Evolutionary conservation across 768 basidiomycete species (phyloP), one percentile per base, ranked within the genome.

Genomic region (Pleurotus citrinopileatus): DNA sequence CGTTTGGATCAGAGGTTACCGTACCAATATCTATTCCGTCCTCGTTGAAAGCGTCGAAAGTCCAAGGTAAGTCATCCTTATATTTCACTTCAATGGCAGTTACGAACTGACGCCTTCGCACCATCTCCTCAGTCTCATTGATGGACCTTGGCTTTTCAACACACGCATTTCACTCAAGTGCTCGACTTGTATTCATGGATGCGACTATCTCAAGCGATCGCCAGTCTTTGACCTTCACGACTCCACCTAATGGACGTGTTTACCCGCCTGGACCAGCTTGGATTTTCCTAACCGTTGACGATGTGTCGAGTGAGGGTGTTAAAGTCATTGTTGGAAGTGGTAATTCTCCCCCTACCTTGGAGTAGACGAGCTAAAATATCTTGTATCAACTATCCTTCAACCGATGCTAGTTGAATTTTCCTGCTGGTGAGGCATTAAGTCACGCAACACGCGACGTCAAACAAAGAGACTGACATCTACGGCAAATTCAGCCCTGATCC

Each of bases 251-350:
- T 61, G 75, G 75, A 1, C 71, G 70, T 51, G 65, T 91, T 12
- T 91, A 91, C 56, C 87, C 91, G 7, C 91, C 91, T 43, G 91
- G 91, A 4, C 89, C 91, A 1, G 91, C 80, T 9, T 91, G 84
- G 81, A 57, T 93, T 12, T 87, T 80, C 58, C 60, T 91, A 15
- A 70, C 91, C 20, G 78, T 77, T 2, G 73, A 83, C 52, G 86
- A 75, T 19, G 69, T 87, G 6, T 85, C 89, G 1, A 88, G 87
- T 60, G 67, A 69, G 36, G 89, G 83, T 2, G 65, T 70, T 56
- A 81, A 79, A 64, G 68, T 89, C 1, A 83, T 91, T 78, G 69
- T 92, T 17, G 91, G 91, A 1, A 75, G 79, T 57, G 90, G 89
- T 8, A 62, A 68, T 52, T 73, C 74, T 9, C 90, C 90, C 7